phyloP scores from a whole-genome alignment of 2,329 filamentous ascomycete genomes.

The Trichoderma brevicompactum region DNA sequence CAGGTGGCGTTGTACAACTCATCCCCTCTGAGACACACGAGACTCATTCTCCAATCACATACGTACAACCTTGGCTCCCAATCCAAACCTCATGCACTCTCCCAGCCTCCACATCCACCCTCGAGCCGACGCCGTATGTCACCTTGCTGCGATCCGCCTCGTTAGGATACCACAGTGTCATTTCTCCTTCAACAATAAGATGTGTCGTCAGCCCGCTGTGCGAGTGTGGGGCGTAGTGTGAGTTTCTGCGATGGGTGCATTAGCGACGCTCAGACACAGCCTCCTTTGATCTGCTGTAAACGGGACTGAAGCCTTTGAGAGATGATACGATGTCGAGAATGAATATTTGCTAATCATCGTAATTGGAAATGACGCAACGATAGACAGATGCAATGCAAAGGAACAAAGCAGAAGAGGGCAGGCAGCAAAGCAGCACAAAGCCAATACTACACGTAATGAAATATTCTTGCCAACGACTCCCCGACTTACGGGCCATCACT shows the following conservation, averaged over 20 bases:
- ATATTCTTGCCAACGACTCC: too few relatives aligned
- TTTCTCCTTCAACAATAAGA: conserved; percentile 65
- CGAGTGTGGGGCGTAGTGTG: conserved; percentile 69
- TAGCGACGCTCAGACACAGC: conserved; percentile 13
- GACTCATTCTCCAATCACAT: conserved; percentile 61
- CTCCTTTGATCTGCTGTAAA: not conserved
- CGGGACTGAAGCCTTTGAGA: too few relatives aligned
- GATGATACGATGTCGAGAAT: too few relatives aligned
- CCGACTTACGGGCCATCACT: conserved; percentile 66
- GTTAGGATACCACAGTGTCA: conserved; percentile 70
- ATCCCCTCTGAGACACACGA: not conserved
- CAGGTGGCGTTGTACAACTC: not conserved
- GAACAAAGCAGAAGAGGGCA: too few relatives aligned
- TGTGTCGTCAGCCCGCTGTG: conserved; percentile 70
- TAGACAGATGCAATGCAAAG: not conserved
- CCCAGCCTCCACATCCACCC: conserved; percentile 68
- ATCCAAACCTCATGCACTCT: conserved; percentile 72
- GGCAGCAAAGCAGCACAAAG: too few relatives aligned
- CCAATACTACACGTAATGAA: too few relatives aligned
- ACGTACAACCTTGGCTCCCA: conserved; percentile 67
- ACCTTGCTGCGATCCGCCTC: conserved; percentile 60
- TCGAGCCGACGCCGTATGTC: conserved; percentile 62
- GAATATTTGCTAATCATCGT: not conserved
- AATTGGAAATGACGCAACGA: not conserved
- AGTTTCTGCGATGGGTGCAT: conserved; percentile 54